Percentiles rank a stretch among this genome's conserved stretches.
Conservation (phyloP, 148 eudicot species). For the Cornus florida region DNA sequence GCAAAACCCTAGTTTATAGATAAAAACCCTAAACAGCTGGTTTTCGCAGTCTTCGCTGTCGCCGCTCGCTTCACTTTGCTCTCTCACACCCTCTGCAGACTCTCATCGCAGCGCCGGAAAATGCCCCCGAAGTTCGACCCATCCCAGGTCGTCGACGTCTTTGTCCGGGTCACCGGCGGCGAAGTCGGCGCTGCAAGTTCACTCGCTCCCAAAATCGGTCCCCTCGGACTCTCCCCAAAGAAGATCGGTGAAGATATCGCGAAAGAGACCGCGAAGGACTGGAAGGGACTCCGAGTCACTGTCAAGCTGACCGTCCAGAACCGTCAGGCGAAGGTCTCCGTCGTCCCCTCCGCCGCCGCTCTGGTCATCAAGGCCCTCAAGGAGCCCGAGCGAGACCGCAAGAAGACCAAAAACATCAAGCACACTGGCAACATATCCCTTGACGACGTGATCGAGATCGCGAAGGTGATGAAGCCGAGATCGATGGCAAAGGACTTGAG, state of each 20-base stretch:
- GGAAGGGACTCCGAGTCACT: slow-evolving; percentile 84
- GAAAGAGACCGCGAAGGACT: slow-evolving; percentile 75
- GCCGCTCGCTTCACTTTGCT: not conserved
- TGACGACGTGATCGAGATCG: slow-evolving; percentile 80
- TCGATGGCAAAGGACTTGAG: slow-evolving; percentile 68
- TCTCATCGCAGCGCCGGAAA: slow-evolving; percentile 5
- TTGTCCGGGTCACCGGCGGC: slow-evolving; percentile 77
- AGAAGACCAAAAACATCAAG: slow-evolving; percentile 74
- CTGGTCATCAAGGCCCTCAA: slow-evolving; percentile 76
- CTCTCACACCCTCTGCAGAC: not conserved
- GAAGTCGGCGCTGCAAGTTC: slow-evolving; percentile 77
- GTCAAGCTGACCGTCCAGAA: slow-evolving; percentile 83
- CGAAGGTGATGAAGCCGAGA: slow-evolving; percentile 53
- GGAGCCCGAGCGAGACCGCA: slow-evolving; percentile 72
- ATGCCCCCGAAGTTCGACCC: slow-evolving; percentile 87
- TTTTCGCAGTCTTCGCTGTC: not conserved
- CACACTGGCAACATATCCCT: slow-evolving; percentile 68
- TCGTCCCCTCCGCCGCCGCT: slow-evolving; percentile 79
- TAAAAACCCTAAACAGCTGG: not conserved
- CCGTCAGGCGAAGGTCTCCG: slow-evolving; percentile 79
- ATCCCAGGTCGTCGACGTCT: slow-evolving; percentile 63
- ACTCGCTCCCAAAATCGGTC: slow-evolving; percentile 78
- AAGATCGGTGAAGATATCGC: slow-evolving; percentile 85
- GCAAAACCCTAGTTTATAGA: slow-evolving; percentile 12
- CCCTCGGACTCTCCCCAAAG: slow-evolving; percentile 70